phyloP scores from a whole-genome alignment of 1,284 basidiomycete species.

The Boletellus deceptivus region DNA sequence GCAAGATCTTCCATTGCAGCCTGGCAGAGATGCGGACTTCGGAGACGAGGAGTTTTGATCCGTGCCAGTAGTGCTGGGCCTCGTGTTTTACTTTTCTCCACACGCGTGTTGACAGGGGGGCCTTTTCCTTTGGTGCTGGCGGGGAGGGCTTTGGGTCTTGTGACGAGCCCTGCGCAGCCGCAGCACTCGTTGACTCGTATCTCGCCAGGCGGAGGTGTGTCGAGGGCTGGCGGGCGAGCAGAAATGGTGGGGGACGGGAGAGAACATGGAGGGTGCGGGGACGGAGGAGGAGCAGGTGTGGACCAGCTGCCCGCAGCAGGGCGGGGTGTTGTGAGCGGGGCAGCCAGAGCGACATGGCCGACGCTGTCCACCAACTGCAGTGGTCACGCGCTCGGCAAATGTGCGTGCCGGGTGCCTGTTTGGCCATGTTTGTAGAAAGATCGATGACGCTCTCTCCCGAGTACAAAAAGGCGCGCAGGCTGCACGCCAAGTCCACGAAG shows the following conservation, averaged over 20 bases:
- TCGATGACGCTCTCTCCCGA: constrained; percentile 20
- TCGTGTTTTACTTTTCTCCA: constrained; percentile 98
- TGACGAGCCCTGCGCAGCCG: constrained; percentile 14
- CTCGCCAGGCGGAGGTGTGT: constrained; percentile 7
- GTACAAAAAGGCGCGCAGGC: constrained; percentile 65
- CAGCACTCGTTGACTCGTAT: constrained; percentile 16
- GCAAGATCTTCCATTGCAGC: constrained; percentile 89
- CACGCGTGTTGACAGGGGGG: constrained; percentile 55
- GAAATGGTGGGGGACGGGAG: constrained; percentile 17
- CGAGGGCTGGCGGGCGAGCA: constrained; percentile 10
- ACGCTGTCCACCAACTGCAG: too few species aligned
- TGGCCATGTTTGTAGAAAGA: constrained; percentile 30
- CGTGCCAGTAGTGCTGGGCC: constrained; percentile 96
- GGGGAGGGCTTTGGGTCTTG: constrained; percentile 46
- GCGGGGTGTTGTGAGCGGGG: constrained; percentile 49
- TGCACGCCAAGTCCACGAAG: constrained; percentile 57
- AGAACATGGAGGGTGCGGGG: constrained; percentile 3
- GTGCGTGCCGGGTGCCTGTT: constrained; percentile 11
- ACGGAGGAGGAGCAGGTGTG: constrained; percentile 13
- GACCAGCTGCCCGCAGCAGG: constrained; percentile 43
- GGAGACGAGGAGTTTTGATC: constrained; percentile 90
- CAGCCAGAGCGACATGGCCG: constrained; percentile 61
- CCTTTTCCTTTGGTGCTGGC: constrained; percentile 53
- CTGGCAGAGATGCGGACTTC: constrained; percentile 91
- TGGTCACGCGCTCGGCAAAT: constrained; percentile 13